Conservation (phyloP, 805 yeast species). For the Zygosaccharomyces gambellarensis region DNA sequence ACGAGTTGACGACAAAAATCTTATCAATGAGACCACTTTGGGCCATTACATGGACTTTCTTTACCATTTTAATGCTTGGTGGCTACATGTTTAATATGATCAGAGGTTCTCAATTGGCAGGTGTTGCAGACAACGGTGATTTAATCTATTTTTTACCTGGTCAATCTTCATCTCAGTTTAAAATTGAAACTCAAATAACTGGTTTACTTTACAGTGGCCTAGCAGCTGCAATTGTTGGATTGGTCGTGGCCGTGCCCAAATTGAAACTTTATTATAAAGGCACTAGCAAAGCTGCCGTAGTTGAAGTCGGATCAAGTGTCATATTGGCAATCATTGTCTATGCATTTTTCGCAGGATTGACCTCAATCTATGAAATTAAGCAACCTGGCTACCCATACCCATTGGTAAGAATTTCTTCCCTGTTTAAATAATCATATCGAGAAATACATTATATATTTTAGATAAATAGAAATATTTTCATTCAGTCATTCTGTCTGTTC, state of each 20-base stretch:
- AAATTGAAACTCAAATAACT: slow-evolving; percentile 84
- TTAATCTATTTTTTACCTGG: slow-evolving; percentile 49
- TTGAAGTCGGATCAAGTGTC: slow-evolving; percentile 35
- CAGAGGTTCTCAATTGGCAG: slow-evolving; percentile 57
- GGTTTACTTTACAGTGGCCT: slow-evolving; percentile 68
- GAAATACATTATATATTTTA: background rate
- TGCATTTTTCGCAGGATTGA: slow-evolving; percentile 56
- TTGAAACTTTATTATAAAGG: slow-evolving; percentile 21
- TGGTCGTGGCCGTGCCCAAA: slow-evolving; percentile 54
- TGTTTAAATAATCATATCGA: slow-evolving; percentile 10
- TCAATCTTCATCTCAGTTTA: slow-evolving; percentile 75
- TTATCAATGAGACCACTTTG: slow-evolving; percentile 57
- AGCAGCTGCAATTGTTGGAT: slow-evolving; percentile 52
- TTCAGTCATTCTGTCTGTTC: background rate
- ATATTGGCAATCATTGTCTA: slow-evolving; percentile 48
- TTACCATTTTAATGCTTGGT: slow-evolving; percentile 67
- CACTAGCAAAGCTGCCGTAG: slow-evolving; percentile 35
- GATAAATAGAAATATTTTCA: background rate
- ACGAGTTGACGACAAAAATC: slow-evolving; percentile 37
- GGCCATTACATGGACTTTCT: slow-evolving; percentile 58
- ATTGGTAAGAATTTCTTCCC: slow-evolving; percentile 39
- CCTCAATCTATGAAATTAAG: slow-evolving; percentile 65
- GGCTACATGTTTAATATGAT: slow-evolving; percentile 95
- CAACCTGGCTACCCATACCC: slow-evolving; percentile 72
- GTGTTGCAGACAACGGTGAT: slow-evolving; percentile 38